A percentile compares a stretch with the other conserved stretches of the same genome.
Evolutionary conservation across 768 basidiomycete species (phyloP).

Genomic region (Agaricus blazei): DNA sequence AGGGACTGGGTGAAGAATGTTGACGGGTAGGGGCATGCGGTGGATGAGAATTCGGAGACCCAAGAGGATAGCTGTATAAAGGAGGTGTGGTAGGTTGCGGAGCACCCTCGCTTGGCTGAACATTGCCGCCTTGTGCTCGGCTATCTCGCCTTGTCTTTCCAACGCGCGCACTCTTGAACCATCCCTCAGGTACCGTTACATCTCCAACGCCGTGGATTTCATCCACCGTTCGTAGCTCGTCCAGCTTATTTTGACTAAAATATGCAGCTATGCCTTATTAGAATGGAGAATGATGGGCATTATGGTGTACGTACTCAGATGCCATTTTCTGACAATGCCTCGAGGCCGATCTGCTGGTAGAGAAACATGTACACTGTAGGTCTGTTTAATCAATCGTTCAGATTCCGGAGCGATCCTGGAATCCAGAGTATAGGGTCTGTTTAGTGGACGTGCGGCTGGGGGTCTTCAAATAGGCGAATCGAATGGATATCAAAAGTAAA

Average conservation of each 20-base stretch:
- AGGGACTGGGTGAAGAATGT: constrained; percentile 22
- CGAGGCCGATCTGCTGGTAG: constrained; percentile 48
- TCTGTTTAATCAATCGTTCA: constrained; percentile 75
- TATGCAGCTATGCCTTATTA: constrained; percentile 58
- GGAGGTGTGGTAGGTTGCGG: constrained; percentile 20
- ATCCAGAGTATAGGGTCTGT: constrained; percentile 28
- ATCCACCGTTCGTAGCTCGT: constrained; percentile 68
- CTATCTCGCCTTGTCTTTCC: constrained; percentile 54
- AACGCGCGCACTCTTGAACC: constrained; percentile 74
- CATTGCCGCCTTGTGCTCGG: constrained; percentile 32
- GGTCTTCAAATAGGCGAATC: constrained; percentile 15
- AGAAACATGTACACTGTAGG: constrained; percentile 75
- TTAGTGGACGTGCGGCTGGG: constrained; percentile 18
- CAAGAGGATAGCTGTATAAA: constrained; percentile 14
- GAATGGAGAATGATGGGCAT: neutral
- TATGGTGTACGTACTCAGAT: constrained; percentile 56
- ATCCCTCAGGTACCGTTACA: constrained; percentile 65
- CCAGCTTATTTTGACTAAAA: constrained; percentile 74
- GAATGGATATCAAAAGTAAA: constrained; percentile 1
- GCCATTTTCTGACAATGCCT: constrained; percentile 69
- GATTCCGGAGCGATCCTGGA: constrained; percentile 41
- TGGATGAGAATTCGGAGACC: constrained; percentile 17
- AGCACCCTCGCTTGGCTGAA: constrained; percentile 22
- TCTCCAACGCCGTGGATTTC: constrained; percentile 62
- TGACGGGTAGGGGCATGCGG: constrained; percentile 19